phyloP scores from a whole-genome alignment of 805 yeast genomes.

The Phaffomyces antillensis region DNA sequence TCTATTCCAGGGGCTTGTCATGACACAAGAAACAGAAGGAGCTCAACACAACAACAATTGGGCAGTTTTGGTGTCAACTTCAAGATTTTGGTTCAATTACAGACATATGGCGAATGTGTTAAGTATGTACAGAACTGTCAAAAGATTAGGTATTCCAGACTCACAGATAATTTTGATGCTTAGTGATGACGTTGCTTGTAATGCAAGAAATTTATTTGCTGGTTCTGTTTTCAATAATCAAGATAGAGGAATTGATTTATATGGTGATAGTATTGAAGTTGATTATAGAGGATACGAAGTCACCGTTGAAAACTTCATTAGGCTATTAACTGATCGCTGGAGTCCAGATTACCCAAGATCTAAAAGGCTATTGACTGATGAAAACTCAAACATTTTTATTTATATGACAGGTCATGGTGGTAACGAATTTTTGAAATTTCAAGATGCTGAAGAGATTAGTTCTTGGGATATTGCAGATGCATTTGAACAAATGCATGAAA shows the following conservation, averaged over 20 bases:
- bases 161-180: conserved; percentile 94
- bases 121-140: conserved; percentile 92
- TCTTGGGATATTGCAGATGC: conserved; percentile 96
- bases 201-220: conserved; percentile 91
- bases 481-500: conserved; percentile 93
- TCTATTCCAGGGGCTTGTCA: not conserved
- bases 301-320: conserved; percentile 92
- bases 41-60: conserved; percentile 56
- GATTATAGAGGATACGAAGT: conserved; percentile 98
- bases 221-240: conserved; percentile 94
- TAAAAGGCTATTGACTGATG: conserved; percentile 86
- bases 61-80: conserved; percentile 91
- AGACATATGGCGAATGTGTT: conserved; percentile 96
- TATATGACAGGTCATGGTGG: conserved; percentile 99
- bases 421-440: conserved; percentile 92
- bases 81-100: conserved; percentile 97
- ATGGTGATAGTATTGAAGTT: conserved; percentile 92
- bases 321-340: conserved; percentile 93
- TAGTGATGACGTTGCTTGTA: conserved; percentile 95
- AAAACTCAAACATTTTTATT: conserved; percentile 85
- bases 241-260: conserved; percentile 85
- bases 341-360: conserved; percentile 89
- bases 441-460: conserved; percentile 96
- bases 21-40: not conserved
- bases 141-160: conserved; percentile 94